Percentiles rank a stretch among this genome's conserved stretches.
phyloP scores from a whole-genome alignment of 257 asterid species.

The Ophiorrhiza pumila region DNA sequence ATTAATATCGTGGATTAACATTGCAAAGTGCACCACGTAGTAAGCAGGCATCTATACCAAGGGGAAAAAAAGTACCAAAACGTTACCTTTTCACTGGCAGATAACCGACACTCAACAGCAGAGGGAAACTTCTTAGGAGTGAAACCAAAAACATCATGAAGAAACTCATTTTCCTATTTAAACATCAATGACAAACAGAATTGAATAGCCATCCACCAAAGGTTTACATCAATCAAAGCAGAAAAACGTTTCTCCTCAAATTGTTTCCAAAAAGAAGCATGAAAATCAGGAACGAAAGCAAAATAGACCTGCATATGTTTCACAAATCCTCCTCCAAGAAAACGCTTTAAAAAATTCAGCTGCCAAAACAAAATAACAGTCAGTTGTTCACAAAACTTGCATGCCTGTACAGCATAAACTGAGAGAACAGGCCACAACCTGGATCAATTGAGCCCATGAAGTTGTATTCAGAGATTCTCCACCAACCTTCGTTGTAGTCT shows the following conservation, averaged over 20 bases:
- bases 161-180: conserved; percentile 78
- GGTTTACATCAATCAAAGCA: background rate
- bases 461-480: conserved; percentile 62
- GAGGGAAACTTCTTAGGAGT: conserved; percentile 50
- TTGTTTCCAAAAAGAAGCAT: background rate
- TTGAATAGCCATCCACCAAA: background rate
- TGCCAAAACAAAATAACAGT: conserved; percentile 22
- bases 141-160: conserved; percentile 81
- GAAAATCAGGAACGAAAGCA: background rate
- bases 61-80: background rate
- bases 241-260: background rate
- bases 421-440: conserved; percentile 42
- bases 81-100: conserved; percentile 65
- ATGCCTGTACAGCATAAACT: background rate
- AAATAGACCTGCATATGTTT: conserved; percentile 87
- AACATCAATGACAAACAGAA: background rate
- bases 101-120: conserved; percentile 45
- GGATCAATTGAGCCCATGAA: conserved; percentile 80
- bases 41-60: background rate
- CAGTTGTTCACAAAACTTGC: conserved; percentile 11
- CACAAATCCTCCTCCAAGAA: conserved; percentile 96
- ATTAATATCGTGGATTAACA: background rate
- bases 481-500: conserved; percentile 66
- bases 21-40: background rate
- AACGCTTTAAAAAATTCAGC: conserved; percentile 85